phyloP scores from a whole-genome alignment of 768 basidiomycete genomes.

The Amanita polypyramis region DNA sequence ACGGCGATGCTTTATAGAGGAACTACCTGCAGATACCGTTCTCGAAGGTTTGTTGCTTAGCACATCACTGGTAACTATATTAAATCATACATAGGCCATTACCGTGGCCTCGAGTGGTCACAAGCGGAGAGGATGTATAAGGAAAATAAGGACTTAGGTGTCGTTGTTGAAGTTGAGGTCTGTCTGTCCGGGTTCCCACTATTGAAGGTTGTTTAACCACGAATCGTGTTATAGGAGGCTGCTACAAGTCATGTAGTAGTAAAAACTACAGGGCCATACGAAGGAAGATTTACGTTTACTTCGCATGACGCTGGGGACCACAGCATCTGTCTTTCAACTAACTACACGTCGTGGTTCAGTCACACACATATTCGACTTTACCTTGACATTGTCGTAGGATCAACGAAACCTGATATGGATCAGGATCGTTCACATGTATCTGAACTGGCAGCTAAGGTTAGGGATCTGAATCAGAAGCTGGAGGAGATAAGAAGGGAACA shows the following conservation, averaged over 20 bases:
- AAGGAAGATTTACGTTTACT: constrained; percentile 94
- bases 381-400: constrained; percentile 89
- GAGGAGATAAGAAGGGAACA: constrained; percentile 92
- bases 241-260: constrained; percentile 74
- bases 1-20: constrained; percentile 92
- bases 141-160: constrained; percentile 70
- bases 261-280: constrained; percentile 80
- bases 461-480: constrained; percentile 88
- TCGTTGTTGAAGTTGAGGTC: constrained; percentile 86
- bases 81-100: constrained; percentile 54
- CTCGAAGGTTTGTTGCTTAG: constrained; percentile 60
- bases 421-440: constrained; percentile 81
- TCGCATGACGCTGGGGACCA: constrained; percentile 97
- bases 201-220: not conserved
- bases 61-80: not conserved
- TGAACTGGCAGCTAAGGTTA: constrained; percentile 70
- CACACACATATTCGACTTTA: constrained; percentile 87
- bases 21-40: constrained; percentile 89
- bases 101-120: constrained; percentile 87
- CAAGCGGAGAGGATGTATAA: constrained; percentile 59
- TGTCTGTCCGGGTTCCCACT: not conserved
- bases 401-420: constrained; percentile 76
- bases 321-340: constrained; percentile 90
- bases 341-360: constrained; percentile 84
- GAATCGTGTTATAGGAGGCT: constrained; percentile 54